Conservation (phyloP, 176 grass and related monocot species). For the Oryza meridionalis region DNA sequence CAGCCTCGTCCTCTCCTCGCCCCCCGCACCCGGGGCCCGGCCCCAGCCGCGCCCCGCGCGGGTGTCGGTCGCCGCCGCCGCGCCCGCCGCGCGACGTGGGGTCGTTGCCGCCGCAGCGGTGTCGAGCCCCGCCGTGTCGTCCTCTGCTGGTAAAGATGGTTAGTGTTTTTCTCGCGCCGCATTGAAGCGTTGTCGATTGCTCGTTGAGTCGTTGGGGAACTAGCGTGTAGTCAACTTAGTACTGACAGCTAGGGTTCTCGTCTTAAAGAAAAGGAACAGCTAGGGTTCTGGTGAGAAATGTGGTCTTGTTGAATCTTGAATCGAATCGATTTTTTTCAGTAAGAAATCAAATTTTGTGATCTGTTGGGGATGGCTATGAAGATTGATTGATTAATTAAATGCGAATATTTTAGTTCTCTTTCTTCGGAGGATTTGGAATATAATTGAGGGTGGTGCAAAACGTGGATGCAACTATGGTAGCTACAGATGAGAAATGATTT, state of each 20-base stretch:
- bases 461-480: neutral
- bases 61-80: slow-evolving; percentile 31
- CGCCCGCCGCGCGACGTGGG: slow-evolving; percentile 30
- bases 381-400: neutral
- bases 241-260: slow-evolving; percentile 38
- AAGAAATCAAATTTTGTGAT: neutral
- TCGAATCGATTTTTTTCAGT: neutral
- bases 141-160: slow-evolving; percentile 43
- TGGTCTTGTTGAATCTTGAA: neutral
- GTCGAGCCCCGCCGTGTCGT: slow-evolving; percentile 18
- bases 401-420: neutral
- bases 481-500: neutral
- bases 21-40: neutral
- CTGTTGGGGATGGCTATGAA: neutral
- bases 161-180: slow-evolving; percentile 11
- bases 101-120: slow-evolving; percentile 41
- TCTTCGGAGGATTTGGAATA: neutral
- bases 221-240: neutral
- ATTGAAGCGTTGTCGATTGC: neutral
- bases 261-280: neutral
- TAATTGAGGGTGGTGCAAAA: neutral
- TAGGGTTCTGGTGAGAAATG: slow-evolving; percentile 36
- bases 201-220: neutral
- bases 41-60: slow-evolving; percentile 15
- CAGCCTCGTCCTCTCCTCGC: slow-evolving; percentile 38